Evolutionary conservation across 768 basidiomycete genomes (phyloP).

Genomic region (Neoboletus magnificus): DNA sequence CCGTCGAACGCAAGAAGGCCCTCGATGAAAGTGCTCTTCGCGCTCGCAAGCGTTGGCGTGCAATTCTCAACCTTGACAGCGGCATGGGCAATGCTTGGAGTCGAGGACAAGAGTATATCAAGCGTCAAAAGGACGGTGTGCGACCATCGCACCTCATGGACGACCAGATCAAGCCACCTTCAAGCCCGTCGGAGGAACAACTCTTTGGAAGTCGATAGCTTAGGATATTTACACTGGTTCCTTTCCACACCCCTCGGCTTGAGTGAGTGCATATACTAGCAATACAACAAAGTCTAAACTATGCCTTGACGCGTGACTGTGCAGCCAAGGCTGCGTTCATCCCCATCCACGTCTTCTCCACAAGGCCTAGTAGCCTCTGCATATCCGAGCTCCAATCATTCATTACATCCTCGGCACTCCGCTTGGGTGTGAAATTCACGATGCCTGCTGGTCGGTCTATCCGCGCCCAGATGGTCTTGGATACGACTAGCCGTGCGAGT

Average conservation of each 20-base stretch:
- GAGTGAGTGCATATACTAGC: constrained; percentile 9
- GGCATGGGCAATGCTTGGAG: constrained; percentile 55
- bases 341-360: constrained; percentile 99
- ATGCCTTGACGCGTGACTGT: constrained; percentile 58
- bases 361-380: constrained; percentile 83
- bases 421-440: constrained; percentile 81
- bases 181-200: constrained; percentile 23
- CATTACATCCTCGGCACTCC: constrained; percentile 87
- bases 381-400: constrained; percentile 99
- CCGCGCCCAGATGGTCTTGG: constrained; percentile 89
- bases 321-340: constrained; percentile 89
- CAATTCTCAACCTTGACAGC: constrained; percentile 47
- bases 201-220: constrained; percentile 19
- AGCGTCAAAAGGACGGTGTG: constrained; percentile 67
- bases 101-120: constrained; percentile 69
- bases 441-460: constrained; percentile 90
- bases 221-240: constrained; percentile 2
- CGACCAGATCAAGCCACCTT: constrained; percentile 23
- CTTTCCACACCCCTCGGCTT: neutral
- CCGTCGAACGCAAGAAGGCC: constrained; percentile 54
- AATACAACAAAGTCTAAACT: constrained; percentile 19
- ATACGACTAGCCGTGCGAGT: constrained; percentile 85
- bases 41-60: constrained; percentile 76
- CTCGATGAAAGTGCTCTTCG: constrained; percentile 57
- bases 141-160: constrained; percentile 64